Conservation (phyloP, 345 rosid genomes). For the Toxicodendron radicans region DNA sequence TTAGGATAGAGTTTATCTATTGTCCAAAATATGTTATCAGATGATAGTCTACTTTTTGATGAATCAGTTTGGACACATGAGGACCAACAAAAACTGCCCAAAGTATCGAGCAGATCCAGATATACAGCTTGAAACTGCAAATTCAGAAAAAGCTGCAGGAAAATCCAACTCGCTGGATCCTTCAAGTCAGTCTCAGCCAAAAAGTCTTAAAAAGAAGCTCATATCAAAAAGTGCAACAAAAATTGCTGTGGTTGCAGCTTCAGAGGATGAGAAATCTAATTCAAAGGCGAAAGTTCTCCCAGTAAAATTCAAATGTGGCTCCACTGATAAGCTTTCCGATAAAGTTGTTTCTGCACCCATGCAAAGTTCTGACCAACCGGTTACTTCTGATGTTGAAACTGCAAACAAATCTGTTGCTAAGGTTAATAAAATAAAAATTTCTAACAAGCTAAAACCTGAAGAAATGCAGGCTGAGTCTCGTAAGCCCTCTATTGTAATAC, state of each 20-base stretch:
- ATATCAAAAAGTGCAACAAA: conserved; percentile 47
- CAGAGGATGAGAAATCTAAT: conserved; percentile 54
- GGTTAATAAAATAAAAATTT: conserved; percentile 67
- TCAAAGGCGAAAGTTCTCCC: conserved; percentile 59
- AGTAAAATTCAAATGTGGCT: conserved; percentile 69
- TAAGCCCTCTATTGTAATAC: conserved; percentile 76
- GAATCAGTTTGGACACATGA: conserved; percentile 95
- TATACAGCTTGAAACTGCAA: conserved; percentile 46
- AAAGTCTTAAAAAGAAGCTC: conserved; percentile 58
- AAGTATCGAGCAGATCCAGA: conserved; percentile 85
- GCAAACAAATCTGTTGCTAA: conserved; percentile 51
- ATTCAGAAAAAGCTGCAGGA: conserved; percentile 54
- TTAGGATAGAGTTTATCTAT: not conserved
- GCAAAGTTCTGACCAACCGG: conserved; percentile 53
- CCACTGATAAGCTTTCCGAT: conserved; percentile 53
- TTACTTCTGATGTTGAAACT: conserved; percentile 48
- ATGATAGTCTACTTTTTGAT: conserved; percentile 19
- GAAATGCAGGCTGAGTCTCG: conserved; percentile 57
- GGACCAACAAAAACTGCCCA: conserved; percentile 97
- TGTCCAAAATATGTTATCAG: conserved; percentile 4
- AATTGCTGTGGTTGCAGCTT: conserved; percentile 46
- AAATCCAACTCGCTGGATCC: conserved; percentile 56
- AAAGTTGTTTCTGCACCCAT: conserved; percentile 44
- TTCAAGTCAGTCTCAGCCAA: conserved; percentile 54
- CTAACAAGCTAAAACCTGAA: conserved; percentile 65